phyloP scores from a whole-genome alignment of 106 monocot species.

The Triglochin maritima region DNA sequence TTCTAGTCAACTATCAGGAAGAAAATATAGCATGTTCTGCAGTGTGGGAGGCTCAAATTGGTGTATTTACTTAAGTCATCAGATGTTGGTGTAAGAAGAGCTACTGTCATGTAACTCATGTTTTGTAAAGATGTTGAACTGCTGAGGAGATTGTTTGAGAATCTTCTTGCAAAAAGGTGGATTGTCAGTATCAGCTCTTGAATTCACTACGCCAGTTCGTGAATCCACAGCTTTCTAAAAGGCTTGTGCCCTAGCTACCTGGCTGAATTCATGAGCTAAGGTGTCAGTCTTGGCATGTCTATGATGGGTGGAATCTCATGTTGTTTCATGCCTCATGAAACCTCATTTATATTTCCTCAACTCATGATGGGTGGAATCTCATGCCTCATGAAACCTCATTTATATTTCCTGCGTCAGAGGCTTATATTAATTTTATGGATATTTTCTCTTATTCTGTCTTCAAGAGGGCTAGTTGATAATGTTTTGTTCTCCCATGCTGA shows the following conservation, averaged over 20 bases:
- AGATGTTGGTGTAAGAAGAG: neutral
- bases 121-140: constrained; percentile 10
- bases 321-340: constrained; percentile 5
- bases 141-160: constrained; percentile 16
- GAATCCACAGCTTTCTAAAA: constrained; percentile 16
- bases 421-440: constrained; percentile 14
- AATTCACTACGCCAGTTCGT: constrained; percentile 15
- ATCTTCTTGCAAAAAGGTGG: constrained; percentile 14
- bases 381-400: constrained; percentile 9
- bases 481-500: constrained; percentile 30
- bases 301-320: constrained; percentile 32
- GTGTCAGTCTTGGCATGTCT: constrained; percentile 24
- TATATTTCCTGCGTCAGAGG: constrained; percentile 8
- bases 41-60: constrained; percentile 14
- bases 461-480: constrained; percentile 15
- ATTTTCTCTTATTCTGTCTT: constrained; percentile 24
- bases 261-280: constrained; percentile 25
- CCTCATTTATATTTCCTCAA: constrained; percentile 3
- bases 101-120: neutral
- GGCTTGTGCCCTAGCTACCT: constrained; percentile 15
- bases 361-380: neutral
- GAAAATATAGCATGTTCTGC: constrained; percentile 13
- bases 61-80: constrained; percentile 5
- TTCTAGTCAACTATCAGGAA: neutral
- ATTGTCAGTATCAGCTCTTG: neutral